Base-by-base conservation (phyloP, 2,329 filamentous ascomycete genomes). In the Bipolaris sorokiniana region DNA sequence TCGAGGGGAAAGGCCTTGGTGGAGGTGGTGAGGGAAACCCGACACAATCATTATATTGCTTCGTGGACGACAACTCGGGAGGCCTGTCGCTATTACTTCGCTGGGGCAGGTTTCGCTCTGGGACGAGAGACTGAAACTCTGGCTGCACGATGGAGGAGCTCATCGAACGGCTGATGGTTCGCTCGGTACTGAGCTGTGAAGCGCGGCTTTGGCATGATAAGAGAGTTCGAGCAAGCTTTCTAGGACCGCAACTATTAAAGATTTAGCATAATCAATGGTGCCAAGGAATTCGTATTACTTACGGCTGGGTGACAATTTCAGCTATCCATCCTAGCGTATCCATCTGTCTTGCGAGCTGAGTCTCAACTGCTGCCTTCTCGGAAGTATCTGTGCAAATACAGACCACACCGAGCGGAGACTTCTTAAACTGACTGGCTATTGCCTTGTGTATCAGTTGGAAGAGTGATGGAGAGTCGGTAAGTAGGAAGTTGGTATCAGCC, bases 321-420 rank as follows among this genome's bases (percentile, higher is more conserved):
- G 58, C 55, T 10, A 65, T 59, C 69, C 70, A 72, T 16, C 66
- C 67, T n/a, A 67, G 48, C 28, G 62, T 56, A 38, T 68, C 61
- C 5, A 67, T 65, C n/a, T 69, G 58, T 54, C 59, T 54, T 10
- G 59, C 61, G 5, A 70, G 59, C 11, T 65, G 58, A 42, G 54
- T 56, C 38, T 72, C 69, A 10, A 70, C 54, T 3, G 56, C 59
- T 5, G 58, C 63, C 48, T 70, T 73, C 52, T 73, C 70, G 1
- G 64, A 59, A 5, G 63, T 64, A 44, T 73, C 69, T 44, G 64
- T 70, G 28, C 69, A 72, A 20, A 72, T 56, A 28, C 70, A 73
- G 11, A 73, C 58, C 13, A 72, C 67, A 7, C 63, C 62, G 1
- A 71, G 51, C 3, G 67, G 64, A 1, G 59, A 50, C 37, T 59